These are phyloP conservation scores for Macrocybe sp. DNA, from an alignment of 1,284 basidiomycete species.

Conservation along the genomic window DNA sequence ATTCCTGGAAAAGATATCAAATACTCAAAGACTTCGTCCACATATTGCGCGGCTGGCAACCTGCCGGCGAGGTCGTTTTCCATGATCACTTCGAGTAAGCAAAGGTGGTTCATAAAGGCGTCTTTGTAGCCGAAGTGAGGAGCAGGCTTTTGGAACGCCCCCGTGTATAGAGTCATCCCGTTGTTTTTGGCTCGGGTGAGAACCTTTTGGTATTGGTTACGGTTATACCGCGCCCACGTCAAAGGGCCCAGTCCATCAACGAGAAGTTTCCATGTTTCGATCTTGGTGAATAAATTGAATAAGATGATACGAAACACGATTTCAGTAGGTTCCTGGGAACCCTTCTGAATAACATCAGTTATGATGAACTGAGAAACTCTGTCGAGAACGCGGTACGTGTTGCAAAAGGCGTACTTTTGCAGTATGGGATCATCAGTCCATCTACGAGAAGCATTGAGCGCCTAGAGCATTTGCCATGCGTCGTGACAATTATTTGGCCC, in stretches of 20 bases:
- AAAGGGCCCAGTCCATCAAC: conserved; percentile 41
- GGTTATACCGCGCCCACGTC: conserved; percentile 45
- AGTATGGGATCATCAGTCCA: conserved; percentile 56
- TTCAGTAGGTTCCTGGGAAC: conserved; percentile 47
- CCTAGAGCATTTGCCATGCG: too few relatives aligned
- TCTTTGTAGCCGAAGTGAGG: conserved; percentile 40
- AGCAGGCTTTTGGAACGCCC: conserved; percentile 61
- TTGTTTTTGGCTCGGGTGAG: conserved; percentile 33
- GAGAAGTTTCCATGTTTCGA: conserved; percentile 58
- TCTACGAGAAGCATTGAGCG: conserved; percentile 23
- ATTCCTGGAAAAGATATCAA: conserved; percentile 53
- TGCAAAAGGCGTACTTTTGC: conserved; percentile 48
- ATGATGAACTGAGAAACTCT: conserved; percentile 56
- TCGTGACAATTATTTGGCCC: too few relatives aligned
- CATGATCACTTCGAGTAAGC: conserved; percentile 54
- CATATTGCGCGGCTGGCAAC: conserved; percentile 36
- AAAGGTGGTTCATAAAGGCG: conserved; percentile 50
- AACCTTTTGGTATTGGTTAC: conserved; percentile 40
- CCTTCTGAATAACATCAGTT: conserved; percentile 55
- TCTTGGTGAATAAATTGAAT: conserved; percentile 56
- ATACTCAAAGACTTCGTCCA: conserved; percentile 51
- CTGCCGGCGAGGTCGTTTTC: conserved; percentile 36
- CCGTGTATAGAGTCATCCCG: conserved; percentile 47
- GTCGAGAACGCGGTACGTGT: conserved; percentile 58
- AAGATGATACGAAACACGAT: conserved; percentile 56